Evolutionary conservation across 106 monocot genomes (phyloP), one percentile per base, ranked within the genome.

Genomic region (Dendrobium huoshanense): DNA sequence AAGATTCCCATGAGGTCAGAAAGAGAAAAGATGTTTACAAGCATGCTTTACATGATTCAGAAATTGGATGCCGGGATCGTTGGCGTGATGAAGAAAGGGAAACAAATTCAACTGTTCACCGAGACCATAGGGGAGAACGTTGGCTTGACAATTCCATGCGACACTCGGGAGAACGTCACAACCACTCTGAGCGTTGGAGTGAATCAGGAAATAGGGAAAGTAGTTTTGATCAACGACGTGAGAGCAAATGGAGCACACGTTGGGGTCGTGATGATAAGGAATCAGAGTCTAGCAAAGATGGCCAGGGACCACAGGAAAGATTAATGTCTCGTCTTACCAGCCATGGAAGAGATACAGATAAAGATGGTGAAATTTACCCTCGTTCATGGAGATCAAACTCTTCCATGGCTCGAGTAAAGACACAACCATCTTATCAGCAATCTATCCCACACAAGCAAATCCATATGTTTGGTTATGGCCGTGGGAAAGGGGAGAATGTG

Each of bases 71-170:
- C 45, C 87, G 81, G 65, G 89, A 88, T 70, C 88, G 85, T 24
- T 99, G 98, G 98, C 98, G 84, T 33, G 98, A 99, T 82, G 98
- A 99, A 85, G 98, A 99, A 83, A 89, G 98, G 77, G 98, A 99
- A 73, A 85, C 79, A 75, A 88, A 86, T 67, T 85, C 91, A 68
- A 79, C 81, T 33, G 70, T 79, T 76, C 86, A 86, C 25, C 87
- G 88, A 49, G 84, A 91, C 78, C 87, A 84, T 11, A 90, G 56
- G 82, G 45, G 67, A 40, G 90, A 95, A 65, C 87, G 82, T 18
- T 86, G 90, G 90, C 80, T 55, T 9, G 90, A 91, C 9, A 87
- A 78, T 83, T 85, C 92, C 58, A 75, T 76, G 24, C 83, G 78
- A 61, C 61, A 84, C 79, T 55, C 85, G 48, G 85, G 61, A 43